Conservation (phyloP, 352 stramenopile genomes). For the Phytophthora niederhauseri region DNA sequence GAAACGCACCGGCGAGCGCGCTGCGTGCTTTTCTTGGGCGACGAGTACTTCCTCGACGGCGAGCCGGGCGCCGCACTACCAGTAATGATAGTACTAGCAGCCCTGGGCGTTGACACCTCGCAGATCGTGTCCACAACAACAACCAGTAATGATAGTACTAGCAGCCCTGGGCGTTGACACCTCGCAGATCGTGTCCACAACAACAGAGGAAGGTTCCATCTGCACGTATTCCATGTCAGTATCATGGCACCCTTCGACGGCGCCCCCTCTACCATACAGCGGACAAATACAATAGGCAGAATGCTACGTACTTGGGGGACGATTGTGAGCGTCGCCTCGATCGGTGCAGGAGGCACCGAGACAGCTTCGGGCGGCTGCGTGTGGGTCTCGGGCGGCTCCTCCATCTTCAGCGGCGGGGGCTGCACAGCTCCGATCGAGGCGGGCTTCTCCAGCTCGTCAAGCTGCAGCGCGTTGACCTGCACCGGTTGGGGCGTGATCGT, state of each 20-base stretch:
- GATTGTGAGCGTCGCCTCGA: conserved; percentile 9
- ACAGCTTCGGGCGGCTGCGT: conserved; percentile 30
- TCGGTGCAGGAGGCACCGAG: conserved; percentile 6
- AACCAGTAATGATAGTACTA: neutral
- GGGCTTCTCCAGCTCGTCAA: conserved; percentile 1
- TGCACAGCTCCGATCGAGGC: neutral
- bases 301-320: conserved; percentile 20
- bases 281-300: neutral
- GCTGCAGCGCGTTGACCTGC: conserved; percentile 9
- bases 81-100: neutral
- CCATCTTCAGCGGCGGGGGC: conserved; percentile 3
- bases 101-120: conserved; percentile 18
- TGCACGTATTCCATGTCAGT: conserved; percentile 18
- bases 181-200: conserved; percentile 14
- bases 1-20: conserved; percentile 38
- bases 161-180: conserved; percentile 15
- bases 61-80: conserved; percentile 18
- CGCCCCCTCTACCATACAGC: neutral
- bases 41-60: conserved; percentile 40
- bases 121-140: conserved; percentile 9
- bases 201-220: conserved; percentile 16
- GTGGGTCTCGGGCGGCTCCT: conserved; percentile 25
- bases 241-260: neutral
- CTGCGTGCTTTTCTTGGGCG: conserved; percentile 41
- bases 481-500: conserved; percentile 19